Percentiles rank a stretch among this genome's conserved stretches.
phyloP scores from a whole-genome alignment of 345 rosid species.

The Murraya paniculata region DNA sequence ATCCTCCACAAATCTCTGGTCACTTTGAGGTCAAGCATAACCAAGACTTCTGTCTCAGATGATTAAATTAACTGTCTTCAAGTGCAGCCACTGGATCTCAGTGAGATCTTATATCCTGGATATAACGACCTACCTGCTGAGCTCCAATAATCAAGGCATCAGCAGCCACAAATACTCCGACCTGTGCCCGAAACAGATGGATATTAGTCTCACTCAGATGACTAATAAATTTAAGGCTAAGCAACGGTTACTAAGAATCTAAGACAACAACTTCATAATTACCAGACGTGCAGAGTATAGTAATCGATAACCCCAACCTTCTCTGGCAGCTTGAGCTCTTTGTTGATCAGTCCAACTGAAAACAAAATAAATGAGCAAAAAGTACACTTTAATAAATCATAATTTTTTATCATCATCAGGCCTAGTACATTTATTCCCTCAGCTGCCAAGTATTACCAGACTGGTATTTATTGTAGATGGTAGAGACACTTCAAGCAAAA shows the following conservation, averaged over 20 bases:
- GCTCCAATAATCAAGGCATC: slow-evolving; percentile 81
- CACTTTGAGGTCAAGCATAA: neutral
- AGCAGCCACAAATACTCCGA: slow-evolving; percentile 65
- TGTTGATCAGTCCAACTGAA: slow-evolving; percentile 96
- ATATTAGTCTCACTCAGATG: slow-evolving; percentile 7
- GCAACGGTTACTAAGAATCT: neutral
- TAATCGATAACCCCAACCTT: slow-evolving; percentile 87
- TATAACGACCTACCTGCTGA: slow-evolving; percentile 64
- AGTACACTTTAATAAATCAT: neutral
- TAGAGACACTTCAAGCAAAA: neutral
- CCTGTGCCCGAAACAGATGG: slow-evolving; percentile 30
- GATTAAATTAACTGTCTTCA: slow-evolving; percentile 8
- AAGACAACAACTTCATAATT: slow-evolving; percentile 12
- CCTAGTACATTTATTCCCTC: neutral
- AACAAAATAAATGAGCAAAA: neutral
- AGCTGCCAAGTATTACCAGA: neutral
- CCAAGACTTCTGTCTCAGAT: slow-evolving; percentile 6
- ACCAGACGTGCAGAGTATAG: slow-evolving; percentile 81
- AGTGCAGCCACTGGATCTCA: slow-evolving; percentile 26
- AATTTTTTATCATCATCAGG: neutral
- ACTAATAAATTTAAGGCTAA: neutral
- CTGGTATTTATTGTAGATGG: neutral
- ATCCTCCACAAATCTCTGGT: slow-evolving; percentile 9
- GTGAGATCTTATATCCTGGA: slow-evolving; percentile 72
- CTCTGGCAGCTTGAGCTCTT: slow-evolving; percentile 85